Evolutionary conservation across 805 yeast species (phyloP).

Genomic region (Babjeviella inositovora): DNA sequence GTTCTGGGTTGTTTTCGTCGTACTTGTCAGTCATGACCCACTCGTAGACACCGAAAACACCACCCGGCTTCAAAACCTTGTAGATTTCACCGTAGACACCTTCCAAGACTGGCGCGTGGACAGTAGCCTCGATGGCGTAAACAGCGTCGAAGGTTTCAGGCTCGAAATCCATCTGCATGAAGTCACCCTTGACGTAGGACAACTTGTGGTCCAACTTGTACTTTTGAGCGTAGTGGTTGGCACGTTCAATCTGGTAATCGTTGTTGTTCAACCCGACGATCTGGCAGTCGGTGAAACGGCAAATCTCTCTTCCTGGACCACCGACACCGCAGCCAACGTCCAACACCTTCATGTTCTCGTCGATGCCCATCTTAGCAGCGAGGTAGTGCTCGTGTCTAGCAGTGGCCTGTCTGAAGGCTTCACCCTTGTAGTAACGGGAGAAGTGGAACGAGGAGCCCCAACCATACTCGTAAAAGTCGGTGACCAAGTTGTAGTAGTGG

Average conservation of each 20-base stretch:
- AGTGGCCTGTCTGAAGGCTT: conserved; percentile 83
- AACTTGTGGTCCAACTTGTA: conserved; percentile 57
- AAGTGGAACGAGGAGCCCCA: conserved; percentile 99
- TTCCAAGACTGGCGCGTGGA: conserved; percentile 91
- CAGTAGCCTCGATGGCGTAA: conserved; percentile 97
- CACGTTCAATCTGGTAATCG: conserved; percentile 92
- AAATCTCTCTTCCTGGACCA: conserved; percentile 96
- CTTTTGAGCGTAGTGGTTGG: conserved; percentile 60
- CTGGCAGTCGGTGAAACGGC: conserved; percentile 76
- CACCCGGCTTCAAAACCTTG: conserved; percentile 95
- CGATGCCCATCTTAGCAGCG: conserved; percentile 73
- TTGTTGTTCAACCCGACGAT: conserved; percentile 90
- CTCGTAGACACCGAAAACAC: conserved; percentile 94
- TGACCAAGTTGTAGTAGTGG: conserved; percentile 91
- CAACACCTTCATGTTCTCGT: conserved; percentile 70
- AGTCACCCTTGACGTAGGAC: conserved; percentile 88
- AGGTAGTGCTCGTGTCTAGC: conserved; percentile 96
- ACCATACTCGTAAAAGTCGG: conserved; percentile 97
- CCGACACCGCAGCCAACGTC: conserved; percentile 99
- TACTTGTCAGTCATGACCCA: conserved; percentile 97
- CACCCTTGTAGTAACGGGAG: conserved; percentile 86
- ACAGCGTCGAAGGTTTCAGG: conserved; percentile 88
- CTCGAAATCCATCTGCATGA: conserved; percentile 97
- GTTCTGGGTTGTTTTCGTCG: conserved; percentile 76
- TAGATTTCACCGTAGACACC: conserved; percentile 92